Evolutionary conservation across 768 basidiomycete genomes (phyloP).

Genomic region (Hypholoma sublateritium): DNA sequence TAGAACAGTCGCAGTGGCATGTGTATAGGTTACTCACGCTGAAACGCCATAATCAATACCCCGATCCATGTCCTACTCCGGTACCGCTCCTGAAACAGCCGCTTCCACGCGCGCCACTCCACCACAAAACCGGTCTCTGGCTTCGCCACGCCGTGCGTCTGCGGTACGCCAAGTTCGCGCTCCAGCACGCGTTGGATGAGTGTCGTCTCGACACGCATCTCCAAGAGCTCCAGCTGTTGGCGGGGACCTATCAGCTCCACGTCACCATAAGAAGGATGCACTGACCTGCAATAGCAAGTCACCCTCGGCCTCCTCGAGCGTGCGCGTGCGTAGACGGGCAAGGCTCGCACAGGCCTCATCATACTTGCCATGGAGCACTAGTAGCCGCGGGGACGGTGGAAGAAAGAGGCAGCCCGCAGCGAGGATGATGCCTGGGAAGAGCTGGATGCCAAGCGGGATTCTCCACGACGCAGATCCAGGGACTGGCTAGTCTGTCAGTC

Average conservation of each 20-base stretch:
- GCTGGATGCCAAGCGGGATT: constrained; percentile 71
- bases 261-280: too few relatives aligned
- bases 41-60: constrained; percentile 77
- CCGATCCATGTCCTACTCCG: constrained; percentile 67
- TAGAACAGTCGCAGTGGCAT: not conserved
- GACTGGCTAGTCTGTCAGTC: constrained; percentile 35
- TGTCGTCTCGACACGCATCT: constrained; percentile 69
- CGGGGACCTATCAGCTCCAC: constrained; percentile 27
- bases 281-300: constrained; percentile 29
- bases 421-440: constrained; percentile 68
- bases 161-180: constrained; percentile 7
- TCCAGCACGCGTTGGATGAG: constrained; percentile 42
- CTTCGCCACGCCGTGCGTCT: not conserved
- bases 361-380: constrained; percentile 53
- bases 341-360: constrained; percentile 62
- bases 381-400: constrained; percentile 61
- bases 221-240: constrained; percentile 64
- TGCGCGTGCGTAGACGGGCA: constrained; percentile 51
- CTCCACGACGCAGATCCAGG: constrained; percentile 70
- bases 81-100: constrained; percentile 54
- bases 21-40: constrained; percentile 55
- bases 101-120: constrained; percentile 50
- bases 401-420: constrained; percentile 59
- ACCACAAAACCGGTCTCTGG: constrained; percentile 23
- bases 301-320: constrained; percentile 39